A percentile compares a stretch with the other conserved stretches of the same genome.
Conservation (phyloP, 75 land plant species). For the Pseudotsuga menziesii region DNA sequence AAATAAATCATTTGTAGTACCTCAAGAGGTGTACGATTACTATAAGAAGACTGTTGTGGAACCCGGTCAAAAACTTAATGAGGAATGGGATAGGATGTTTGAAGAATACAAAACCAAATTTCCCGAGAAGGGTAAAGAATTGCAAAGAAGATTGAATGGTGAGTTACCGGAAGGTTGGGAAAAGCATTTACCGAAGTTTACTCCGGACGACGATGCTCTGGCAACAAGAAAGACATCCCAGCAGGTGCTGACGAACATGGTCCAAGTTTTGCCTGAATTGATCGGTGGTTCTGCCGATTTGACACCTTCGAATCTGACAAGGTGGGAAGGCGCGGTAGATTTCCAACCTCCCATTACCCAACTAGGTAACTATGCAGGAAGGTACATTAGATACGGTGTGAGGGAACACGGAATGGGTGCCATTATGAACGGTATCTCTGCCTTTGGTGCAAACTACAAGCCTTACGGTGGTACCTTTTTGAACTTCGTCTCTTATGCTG, state of each 20-base stretch:
- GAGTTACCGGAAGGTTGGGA: too few species aligned
- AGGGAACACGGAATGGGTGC: conserved; percentile 85
- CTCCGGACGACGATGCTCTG: conserved; percentile 57
- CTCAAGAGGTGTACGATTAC: too few species aligned
- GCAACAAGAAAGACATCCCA: conserved; percentile 75
- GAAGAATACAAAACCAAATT: too few species aligned
- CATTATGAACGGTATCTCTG: conserved; percentile 75
- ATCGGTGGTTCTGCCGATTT: conserved; percentile 86
- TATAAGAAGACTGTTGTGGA: too few species aligned
- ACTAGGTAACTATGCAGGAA: conserved; percentile 52
- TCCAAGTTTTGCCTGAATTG: conserved; percentile 65
- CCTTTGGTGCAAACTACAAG: conserved; percentile 58
- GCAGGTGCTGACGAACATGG: conserved; percentile 57
- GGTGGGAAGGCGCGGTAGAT: conserved; percentile 63
- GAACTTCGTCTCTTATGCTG: conserved; percentile 81
- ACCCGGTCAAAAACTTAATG: too few species aligned
- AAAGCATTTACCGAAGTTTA: conserved; percentile 47
- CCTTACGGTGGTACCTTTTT: conserved; percentile 89
- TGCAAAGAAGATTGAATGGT: too few species aligned
- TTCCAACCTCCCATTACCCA: too few species aligned
- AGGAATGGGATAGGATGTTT: too few species aligned
- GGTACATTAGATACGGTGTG: conserved; percentile 71
- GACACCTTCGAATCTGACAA: conserved; percentile 80
- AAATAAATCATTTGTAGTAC: too few species aligned
- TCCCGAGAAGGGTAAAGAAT: too few species aligned